Percentiles rank a stretch among this genome's conserved stretches.
Conservation (phyloP, 2,329 filamentous ascomycete species). For the Thelonectria rubi region DNA sequence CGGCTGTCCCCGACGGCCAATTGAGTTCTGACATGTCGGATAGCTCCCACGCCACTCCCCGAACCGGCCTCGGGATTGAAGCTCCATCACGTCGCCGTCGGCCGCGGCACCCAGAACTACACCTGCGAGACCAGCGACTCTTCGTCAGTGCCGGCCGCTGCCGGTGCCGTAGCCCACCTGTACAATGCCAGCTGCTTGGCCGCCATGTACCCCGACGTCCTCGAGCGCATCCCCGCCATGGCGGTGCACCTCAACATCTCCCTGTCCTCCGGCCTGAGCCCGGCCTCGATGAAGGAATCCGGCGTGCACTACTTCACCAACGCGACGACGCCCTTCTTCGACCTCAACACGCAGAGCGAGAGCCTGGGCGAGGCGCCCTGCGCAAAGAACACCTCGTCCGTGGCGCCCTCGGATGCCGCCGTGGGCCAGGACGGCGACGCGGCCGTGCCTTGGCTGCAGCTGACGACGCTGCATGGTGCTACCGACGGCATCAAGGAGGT, state of each 20-base stretch:
- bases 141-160: constrained; percentile 67
- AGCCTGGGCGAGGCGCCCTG: constrained; percentile 69
- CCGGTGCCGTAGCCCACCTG: constrained; percentile 82
- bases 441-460: constrained; percentile 83
- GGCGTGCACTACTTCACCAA: constrained; percentile 86
- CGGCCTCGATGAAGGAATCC: constrained; percentile 70
- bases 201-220: constrained; percentile 72
- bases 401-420: constrained; percentile 70
- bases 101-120: constrained; percentile 93
- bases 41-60: constrained; percentile 68
- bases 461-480: constrained; percentile 62
- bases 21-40: constrained; percentile 30
- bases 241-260: constrained; percentile 72
- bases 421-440: constrained; percentile 69
- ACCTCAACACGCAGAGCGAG: constrained; percentile 68
- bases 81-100: constrained; percentile 82
- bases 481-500: constrained; percentile 75
- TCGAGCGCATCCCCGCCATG: constrained; percentile 70
- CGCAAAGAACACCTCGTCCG: constrained; percentile 66
- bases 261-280: constrained; percentile 55
- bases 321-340: constrained; percentile 78
- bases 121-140: constrained; percentile 74
- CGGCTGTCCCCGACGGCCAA: neutral
- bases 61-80: constrained; percentile 66
- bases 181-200: constrained; percentile 89